Conservation (phyloP, 1,139 yeast genomes). For the Yamadazyma buinensis region DNA sequence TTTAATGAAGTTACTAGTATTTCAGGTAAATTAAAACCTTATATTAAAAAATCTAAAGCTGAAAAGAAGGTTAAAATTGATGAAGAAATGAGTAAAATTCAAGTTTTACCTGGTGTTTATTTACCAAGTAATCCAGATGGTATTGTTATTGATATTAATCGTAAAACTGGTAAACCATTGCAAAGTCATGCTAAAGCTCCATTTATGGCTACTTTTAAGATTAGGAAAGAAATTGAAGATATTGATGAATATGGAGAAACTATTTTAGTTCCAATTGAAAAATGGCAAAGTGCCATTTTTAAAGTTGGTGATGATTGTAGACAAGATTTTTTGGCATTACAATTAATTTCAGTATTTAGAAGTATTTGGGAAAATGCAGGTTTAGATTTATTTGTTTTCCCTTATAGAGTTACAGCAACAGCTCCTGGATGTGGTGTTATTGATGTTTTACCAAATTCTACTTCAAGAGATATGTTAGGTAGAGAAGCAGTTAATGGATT, state of each 20-base stretch:
- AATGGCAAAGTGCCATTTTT: slow-evolving; percentile 94
- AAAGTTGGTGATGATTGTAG: slow-evolving; percentile 99
- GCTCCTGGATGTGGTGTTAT: slow-evolving; percentile 99
- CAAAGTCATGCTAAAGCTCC: slow-evolving; percentile 99
- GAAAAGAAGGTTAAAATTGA: slow-evolving; percentile 96
- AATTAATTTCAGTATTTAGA: slow-evolving; percentile 85
- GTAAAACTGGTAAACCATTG: slow-evolving; percentile 91
- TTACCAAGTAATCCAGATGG: slow-evolving; percentile 98
- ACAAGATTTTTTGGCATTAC: slow-evolving; percentile 93
- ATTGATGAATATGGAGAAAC: slow-evolving; percentile 43
- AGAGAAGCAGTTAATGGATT: slow-evolving; percentile 98
- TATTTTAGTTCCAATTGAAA: slow-evolving; percentile 39
- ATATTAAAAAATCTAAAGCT: slow-evolving; percentile 87
- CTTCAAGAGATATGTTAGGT: slow-evolving; percentile 97
- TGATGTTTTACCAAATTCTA: slow-evolving; percentile 92
- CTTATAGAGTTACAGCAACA: slow-evolving; percentile 95
- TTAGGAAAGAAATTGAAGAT: slow-evolving; percentile 52
- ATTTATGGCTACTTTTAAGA: slow-evolving; percentile 92
- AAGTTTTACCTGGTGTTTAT: slow-evolving; percentile 80
- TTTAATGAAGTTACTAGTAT: slow-evolving; percentile 90
- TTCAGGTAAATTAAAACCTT: slow-evolving; percentile 92
- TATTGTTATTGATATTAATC: slow-evolving; percentile 81
- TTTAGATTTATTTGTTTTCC: slow-evolving; percentile 85
- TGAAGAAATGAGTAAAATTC: slow-evolving; percentile 85
- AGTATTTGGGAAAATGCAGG: slow-evolving; percentile 88